Evolutionary conservation across 1,284 basidiomycete genomes (phyloP).

Genomic region (Calocybe gambosa): DNA sequence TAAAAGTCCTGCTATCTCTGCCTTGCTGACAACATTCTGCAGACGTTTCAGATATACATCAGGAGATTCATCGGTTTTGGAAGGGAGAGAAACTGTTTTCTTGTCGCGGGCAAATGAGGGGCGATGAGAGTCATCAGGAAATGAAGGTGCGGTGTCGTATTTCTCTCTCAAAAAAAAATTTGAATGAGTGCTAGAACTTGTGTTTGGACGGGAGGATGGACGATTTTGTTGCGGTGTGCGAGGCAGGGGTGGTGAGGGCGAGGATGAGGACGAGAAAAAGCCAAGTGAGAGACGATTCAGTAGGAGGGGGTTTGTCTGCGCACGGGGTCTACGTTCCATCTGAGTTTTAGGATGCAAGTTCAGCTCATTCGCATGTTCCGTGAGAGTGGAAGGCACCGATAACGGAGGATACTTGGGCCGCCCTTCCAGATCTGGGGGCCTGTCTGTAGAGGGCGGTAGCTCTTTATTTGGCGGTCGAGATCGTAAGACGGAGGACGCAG

Average conservation of each 20-base stretch:
- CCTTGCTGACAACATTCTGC: slow-evolving; percentile 57
- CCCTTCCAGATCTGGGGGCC: slow-evolving; percentile 28
- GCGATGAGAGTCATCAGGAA: slow-evolving; percentile 34
- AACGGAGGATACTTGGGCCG: slow-evolving; percentile 18
- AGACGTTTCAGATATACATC: slow-evolving; percentile 66
- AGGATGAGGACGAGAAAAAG: slow-evolving; percentile 38
- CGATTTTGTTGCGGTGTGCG: slow-evolving; percentile 21
- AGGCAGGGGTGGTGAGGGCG: slow-evolving; percentile 21
- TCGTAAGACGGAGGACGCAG: slow-evolving; percentile 31
- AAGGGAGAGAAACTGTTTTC: slow-evolving; percentile 10
- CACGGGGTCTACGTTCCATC: slow-evolving; percentile 39
- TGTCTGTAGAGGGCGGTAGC: slow-evolving; percentile 15
- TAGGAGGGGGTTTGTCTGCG: slow-evolving; percentile 66
- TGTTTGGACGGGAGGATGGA: slow-evolving; percentile 20
- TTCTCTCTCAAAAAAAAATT: slow-evolving; percentile 2
- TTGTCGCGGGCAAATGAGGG: slow-evolving; percentile 40
- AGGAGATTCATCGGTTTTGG: slow-evolving; percentile 55
- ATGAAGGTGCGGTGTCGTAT: not conserved
- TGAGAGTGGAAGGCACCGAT: slow-evolving; percentile 16
- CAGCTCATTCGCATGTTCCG: slow-evolving; percentile 14
- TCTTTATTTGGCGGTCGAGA: slow-evolving; percentile 16
- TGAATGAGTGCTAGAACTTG: slow-evolving; percentile 5
- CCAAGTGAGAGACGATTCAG: slow-evolving; percentile 69
- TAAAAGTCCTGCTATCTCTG: slow-evolving; percentile 72
- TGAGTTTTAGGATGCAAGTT: slow-evolving; percentile 10